phyloP scores from a whole-genome alignment of 2,329 filamentous ascomycete genomes.

The Paraphaeosphaeria sporulosa region DNA sequence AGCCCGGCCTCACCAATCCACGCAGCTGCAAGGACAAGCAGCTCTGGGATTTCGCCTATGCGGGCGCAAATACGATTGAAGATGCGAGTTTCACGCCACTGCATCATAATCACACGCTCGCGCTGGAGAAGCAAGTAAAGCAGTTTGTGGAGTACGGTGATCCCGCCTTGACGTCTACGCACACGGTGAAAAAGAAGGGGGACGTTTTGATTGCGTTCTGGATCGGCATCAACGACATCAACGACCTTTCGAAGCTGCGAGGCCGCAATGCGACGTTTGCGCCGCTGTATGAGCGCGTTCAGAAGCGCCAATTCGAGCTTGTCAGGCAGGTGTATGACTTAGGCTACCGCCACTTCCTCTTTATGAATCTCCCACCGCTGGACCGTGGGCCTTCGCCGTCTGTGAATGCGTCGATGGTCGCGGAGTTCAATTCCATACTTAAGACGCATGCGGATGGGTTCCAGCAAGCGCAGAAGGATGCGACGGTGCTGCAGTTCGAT shows the following conservation, averaged over 20 bases:
- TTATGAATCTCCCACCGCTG: constrained; percentile 61
- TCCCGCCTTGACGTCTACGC: constrained; percentile 44
- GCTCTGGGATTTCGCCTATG: constrained; percentile 66
- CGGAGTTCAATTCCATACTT: constrained; percentile 55
- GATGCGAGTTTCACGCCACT: constrained; percentile 52
- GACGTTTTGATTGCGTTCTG: constrained; percentile 59
- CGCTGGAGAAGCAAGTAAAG: constrained; percentile 59
- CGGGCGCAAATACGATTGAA: constrained; percentile 59
- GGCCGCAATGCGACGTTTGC: constrained; percentile 54
- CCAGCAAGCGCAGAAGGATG: constrained; percentile 35
- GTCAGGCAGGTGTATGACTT: constrained; percentile 52
- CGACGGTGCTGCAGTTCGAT: constrained; percentile 55
- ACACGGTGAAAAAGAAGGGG: constrained; percentile 39
- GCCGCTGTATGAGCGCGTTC: constrained; percentile 55
- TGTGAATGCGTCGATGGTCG: constrained; percentile 58
- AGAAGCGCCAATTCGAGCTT: constrained; percentile 51
- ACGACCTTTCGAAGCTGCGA: constrained; percentile 53
- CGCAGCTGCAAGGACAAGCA: constrained; percentile 53
- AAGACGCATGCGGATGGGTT: constrained; percentile 47
- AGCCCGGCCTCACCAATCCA: constrained; percentile 54
- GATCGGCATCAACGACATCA: constrained; percentile 67
- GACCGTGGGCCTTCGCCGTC: constrained; percentile 53
- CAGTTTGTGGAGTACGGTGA: constrained; percentile 59
- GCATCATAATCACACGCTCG: constrained; percentile 61
- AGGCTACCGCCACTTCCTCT: constrained; percentile 57